These are phyloP conservation scores for Ettlia oleoabundans DNA, from an alignment of 139 green algal species.

Conservation along the genomic window DNA sequence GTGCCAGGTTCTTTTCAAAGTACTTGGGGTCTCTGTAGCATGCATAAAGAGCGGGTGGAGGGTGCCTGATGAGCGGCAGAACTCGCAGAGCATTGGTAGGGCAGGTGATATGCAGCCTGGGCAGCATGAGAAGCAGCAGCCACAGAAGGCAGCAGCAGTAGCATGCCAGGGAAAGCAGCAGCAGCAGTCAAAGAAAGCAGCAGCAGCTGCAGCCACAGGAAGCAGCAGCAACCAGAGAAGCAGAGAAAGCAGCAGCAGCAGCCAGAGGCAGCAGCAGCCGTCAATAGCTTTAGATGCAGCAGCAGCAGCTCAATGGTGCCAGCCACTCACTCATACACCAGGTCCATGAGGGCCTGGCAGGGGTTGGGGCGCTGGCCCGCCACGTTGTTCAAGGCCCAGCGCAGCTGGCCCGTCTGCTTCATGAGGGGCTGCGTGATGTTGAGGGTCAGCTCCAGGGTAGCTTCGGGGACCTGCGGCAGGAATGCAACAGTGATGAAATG, in stretches of 20 bases:
- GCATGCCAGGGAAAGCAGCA: neutral
- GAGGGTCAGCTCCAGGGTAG: neutral
- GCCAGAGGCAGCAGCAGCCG: neutral
- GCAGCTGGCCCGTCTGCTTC: conserved; percentile 24
- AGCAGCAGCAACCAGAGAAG: neutral
- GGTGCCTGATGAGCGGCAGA: neutral
- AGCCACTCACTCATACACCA: conserved; percentile 1
- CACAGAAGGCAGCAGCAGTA: neutral
- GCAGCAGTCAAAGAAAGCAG: neutral
- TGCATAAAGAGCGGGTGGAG: neutral
- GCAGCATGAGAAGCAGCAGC: neutral
- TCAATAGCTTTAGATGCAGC: neutral
- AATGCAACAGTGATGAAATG: neutral
- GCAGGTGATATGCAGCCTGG: too few relatives aligned
- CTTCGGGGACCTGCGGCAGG: neutral
- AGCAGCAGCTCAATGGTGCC: too few relatives aligned
- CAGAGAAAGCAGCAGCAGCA: neutral
- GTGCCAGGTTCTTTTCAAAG: conserved; percentile 15
- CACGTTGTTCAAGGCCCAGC: conserved; percentile 28
- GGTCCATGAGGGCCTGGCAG: conserved; percentile 26
- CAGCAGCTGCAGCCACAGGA: neutral
- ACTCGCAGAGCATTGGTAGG: too few relatives aligned
- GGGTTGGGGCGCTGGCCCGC: neutral
- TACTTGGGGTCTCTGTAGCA: conserved; percentile 1
- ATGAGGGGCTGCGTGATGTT: conserved; percentile 36